A percentile compares a stretch with the other conserved stretches of the same genome.
Evolutionary conservation across 768 basidiomycete genomes (phyloP).

Genomic region (Pulveroboletus sp.): DNA sequence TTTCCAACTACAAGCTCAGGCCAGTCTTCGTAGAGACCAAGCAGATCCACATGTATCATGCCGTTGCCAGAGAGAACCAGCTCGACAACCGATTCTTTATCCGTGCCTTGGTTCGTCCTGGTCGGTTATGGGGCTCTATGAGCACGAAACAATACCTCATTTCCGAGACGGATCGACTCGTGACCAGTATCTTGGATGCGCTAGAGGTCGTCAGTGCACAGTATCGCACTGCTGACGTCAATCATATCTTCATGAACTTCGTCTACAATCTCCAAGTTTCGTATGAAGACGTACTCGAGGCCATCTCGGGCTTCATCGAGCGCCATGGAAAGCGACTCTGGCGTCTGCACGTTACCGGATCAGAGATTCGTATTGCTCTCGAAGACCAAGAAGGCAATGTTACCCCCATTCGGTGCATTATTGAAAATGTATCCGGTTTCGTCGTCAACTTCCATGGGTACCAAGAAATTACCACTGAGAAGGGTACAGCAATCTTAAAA

Average conservation of each 20-base stretch:
- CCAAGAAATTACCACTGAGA: slow-evolving; percentile 96
- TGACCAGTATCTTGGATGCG: slow-evolving; percentile 90
- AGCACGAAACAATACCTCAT: slow-evolving; percentile 97
- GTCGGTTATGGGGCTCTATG: slow-evolving; percentile 87
- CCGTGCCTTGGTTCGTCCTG: slow-evolving; percentile 92
- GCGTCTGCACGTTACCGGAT: slow-evolving; percentile 96
- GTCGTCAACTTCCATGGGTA: slow-evolving; percentile 98
- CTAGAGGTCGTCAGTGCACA: slow-evolving; percentile 90
- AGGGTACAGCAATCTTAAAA: slow-evolving; percentile 91
- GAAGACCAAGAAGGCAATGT: slow-evolving; percentile 95
- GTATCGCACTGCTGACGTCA: slow-evolving; percentile 91
- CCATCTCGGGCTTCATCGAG: slow-evolving; percentile 98
- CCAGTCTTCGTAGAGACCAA: slow-evolving; percentile 97
- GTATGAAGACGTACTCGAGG: slow-evolving; percentile 94
- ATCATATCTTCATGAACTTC: slow-evolving; percentile 99
- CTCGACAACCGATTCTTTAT: slow-evolving; percentile 99
- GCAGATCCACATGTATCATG: slow-evolving; percentile 98
- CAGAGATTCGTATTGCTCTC: slow-evolving; percentile 91
- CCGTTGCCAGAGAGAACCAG: slow-evolving; percentile 91
- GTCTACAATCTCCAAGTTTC: slow-evolving; percentile 93
- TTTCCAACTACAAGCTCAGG: slow-evolving; percentile 94
- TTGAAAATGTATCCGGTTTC: slow-evolving; percentile 98
- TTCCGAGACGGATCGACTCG: slow-evolving; percentile 95
- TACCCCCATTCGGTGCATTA: slow-evolving; percentile 94
- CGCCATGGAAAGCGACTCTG: slow-evolving; percentile 97